Base-by-base conservation (phyloP, 805 yeast species). In the Candida michaelii region DNA sequence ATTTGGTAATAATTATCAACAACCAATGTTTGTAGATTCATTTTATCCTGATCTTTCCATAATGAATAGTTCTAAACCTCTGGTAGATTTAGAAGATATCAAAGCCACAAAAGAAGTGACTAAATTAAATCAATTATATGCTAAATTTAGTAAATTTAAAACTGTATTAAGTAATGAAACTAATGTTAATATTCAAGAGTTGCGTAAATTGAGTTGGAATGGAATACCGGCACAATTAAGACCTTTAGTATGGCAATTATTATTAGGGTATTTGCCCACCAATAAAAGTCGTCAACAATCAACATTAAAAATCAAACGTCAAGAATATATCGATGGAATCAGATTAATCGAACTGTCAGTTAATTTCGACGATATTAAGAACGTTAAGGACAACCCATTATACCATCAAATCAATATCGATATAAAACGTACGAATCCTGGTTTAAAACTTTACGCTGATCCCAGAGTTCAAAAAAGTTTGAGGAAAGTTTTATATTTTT, bases 331-430 rank as follows among this genome's bases (percentile, higher is more conserved):
- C 29, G 89, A 84, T 45, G 93, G 96, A 3, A 73, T 89, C 3
- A 64, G 73, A 2, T 85, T 34, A 12, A 47, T 83, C 50, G 82
- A 43, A 27, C 30, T 80, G n/a, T 77, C 81, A 48, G 66, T 71
- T 23, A 59, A 64, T 39, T 57, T 64, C 44, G 63, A 63, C 29
- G 77, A 59, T 37, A 25, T 35, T 37, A 24, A 78, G 33, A 74
- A 80, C 24, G 48, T 47, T 6, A 38, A 39, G 5, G 42, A 42
- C 18, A 41, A 41, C 16, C 80, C 82, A 31, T 81, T 95, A 43
- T 91, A 96, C 86, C 98, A 93, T 68, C 99, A 91, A 67, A 90
- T 91, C 49, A 84, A 83, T 45, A 93, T 93, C 48, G 99, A 91
- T 62, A 87, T 93, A 16, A 96, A 96, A 36, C 75, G 99, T 59